Evolutionary conservation across 1,284 basidiomycete species (phyloP), one percentile per base, ranked within the genome.

Genomic region (Apiotrichum mycotoxinovorans): DNA sequence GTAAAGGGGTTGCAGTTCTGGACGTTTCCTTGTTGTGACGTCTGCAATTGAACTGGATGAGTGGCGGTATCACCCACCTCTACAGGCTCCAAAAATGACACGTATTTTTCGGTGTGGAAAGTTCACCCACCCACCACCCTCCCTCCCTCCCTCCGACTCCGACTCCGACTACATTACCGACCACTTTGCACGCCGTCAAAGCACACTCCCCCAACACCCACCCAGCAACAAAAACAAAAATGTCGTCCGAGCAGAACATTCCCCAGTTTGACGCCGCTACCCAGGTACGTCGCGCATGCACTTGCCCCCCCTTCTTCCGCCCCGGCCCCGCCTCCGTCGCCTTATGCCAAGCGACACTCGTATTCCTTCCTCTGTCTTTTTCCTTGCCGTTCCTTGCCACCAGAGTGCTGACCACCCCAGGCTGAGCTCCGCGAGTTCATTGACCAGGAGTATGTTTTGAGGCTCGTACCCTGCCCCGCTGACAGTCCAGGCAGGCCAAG

Each of bases 341-440:
- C n/a, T n/a, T n/a, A n/a, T n/a, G n/a, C n/a, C n/a, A n/a, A n/a
- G n/a, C n/a, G n/a, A 14, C 4, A 3, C 23, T 8, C 17, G 37
- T n/a, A 2, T 8, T n/a, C 37, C 15, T 18, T 2, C 41, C 7
- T 4, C 42, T 40, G 41, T 3, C 26, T 25, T 26, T 20, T 27
- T n/a, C 23, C 10, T 15, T 41, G 10, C 40, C 9, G n/a, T 22
- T 11, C 12, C 17, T 17, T 8, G 17, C 18, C 37, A n/a, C 20
- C 41, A 18, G 8, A 38, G 15, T 8, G 17, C 49, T 51, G 38
- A 51, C n/a, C 38, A 40, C 38, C 25, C 22, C 60, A 93, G 91
- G 88, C 87, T 78, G 94, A 98, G 77, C 84, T 97, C 56, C 80
- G 85, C 53, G 75, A 80, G 33, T 95, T 94, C 79, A 79, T 97